Conservation (phyloP, 495 filamentous ascomycete genomes). For the Podospora pseudopauciseta region DNA sequence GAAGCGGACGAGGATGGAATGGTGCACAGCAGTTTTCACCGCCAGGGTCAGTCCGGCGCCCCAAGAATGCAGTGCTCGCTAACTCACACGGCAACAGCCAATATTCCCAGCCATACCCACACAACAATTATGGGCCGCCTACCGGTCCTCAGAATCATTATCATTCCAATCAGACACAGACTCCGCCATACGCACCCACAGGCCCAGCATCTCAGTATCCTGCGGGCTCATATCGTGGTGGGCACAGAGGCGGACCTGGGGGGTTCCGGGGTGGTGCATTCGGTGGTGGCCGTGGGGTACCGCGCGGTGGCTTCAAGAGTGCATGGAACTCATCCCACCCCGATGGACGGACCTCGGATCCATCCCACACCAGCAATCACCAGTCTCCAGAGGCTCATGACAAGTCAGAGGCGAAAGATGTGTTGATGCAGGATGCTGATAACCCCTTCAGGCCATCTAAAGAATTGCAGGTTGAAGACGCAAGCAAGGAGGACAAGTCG, state of each 20-base stretch:
- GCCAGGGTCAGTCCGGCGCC: conserved; percentile 51
- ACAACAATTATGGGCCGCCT: conserved; percentile 51
- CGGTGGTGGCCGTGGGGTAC: conserved; percentile 32
- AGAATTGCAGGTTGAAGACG: conserved; percentile 61
- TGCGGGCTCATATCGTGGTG: conserved; percentile 50
- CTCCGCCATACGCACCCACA: conserved; percentile 48
- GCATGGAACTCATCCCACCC: conserved; percentile 27
- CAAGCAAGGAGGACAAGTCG: conserved; percentile 43
- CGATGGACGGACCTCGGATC: conserved; percentile 27
- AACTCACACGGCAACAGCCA: conserved; percentile 42
- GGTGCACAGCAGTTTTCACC: conserved; percentile 55
- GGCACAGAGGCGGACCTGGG: conserved; percentile 43
- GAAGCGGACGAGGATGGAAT: conserved; percentile 56
- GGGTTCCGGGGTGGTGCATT: conserved; percentile 42
- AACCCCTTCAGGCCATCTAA: conserved; percentile 61
- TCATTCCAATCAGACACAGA: conserved; percentile 34
- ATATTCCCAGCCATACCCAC: conserved; percentile 55
- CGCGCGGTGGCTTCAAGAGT: conserved; percentile 37
- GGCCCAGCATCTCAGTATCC: conserved; percentile 52
- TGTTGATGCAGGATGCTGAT: conserved; percentile 50
- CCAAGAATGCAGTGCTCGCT: conserved; percentile 11
- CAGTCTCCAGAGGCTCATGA: conserved; percentile 48
- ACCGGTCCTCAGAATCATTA: conserved; percentile 49
- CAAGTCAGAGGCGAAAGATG: conserved; percentile 21
- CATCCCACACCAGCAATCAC: conserved; percentile 33